phyloP scores from a whole-genome alignment of 306 rosid genomes.

The Styphnolobium japonicum region DNA sequence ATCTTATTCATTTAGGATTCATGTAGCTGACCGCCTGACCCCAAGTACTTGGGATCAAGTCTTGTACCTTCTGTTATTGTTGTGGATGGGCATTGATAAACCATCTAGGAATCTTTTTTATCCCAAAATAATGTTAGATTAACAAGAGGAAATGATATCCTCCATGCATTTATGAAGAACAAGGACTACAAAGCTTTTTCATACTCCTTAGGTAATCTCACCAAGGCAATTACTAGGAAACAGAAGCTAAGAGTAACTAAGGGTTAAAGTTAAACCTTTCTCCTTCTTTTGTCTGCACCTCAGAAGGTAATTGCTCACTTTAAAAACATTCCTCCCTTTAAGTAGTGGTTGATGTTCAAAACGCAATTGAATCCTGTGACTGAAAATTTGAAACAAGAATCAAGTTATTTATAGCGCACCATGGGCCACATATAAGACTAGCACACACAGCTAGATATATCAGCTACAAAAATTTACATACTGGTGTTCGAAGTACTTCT shows the following conservation, averaged over 20 bases:
- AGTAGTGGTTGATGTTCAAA: conserved; percentile 44
- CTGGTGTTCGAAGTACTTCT: conserved; percentile 41
- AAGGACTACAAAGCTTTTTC: too few species aligned
- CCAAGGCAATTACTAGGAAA: not conserved
- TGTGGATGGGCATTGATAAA: too few species aligned
- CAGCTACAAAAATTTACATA: not conserved
- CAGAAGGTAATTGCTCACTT: conserved; percentile 41
- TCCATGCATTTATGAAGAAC: too few species aligned
- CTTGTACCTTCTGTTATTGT: too few species aligned
- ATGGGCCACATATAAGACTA: not conserved
- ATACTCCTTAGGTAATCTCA: too few species aligned
- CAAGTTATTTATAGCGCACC: not conserved
- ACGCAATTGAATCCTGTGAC: conserved; percentile 39
- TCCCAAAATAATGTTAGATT: too few species aligned
- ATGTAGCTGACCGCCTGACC: too few species aligned
- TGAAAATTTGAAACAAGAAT: conserved; percentile 31
- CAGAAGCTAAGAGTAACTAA: not conserved
- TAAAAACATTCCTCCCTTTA: conserved; percentile 36
- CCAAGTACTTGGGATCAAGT: too few species aligned
- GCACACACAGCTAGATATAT: not conserved
- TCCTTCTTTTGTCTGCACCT: conserved; percentile 25
- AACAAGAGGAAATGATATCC: too few species aligned
- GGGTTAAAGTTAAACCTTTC: conserved; percentile 48
- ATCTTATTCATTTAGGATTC: too few species aligned
- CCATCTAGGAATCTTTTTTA: too few species aligned